phyloP scores from a whole-genome alignment of 164 flowering plant genomes.

The Nelumbo lutea region DNA sequence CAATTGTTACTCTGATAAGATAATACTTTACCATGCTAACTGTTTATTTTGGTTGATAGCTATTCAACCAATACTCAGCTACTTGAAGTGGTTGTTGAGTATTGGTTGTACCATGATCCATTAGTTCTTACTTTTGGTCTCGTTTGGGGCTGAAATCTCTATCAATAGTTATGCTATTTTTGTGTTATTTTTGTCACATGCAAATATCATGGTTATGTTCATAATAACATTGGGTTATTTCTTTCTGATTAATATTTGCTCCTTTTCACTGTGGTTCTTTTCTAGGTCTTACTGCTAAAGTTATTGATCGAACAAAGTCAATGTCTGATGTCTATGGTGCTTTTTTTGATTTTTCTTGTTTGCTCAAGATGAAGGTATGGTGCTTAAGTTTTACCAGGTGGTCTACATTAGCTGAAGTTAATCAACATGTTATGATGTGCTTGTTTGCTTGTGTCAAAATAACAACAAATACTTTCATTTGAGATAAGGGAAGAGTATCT shows the following conservation, averaged over 20 bases:
- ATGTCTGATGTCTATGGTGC: slow-evolving; percentile 91
- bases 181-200: neutral
- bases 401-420: neutral
- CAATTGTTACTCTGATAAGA: too few relatives aligned
- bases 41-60: too few relatives aligned
- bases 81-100: too few relatives aligned
- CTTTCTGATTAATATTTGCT: slow-evolving; percentile 2
- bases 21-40: too few relatives aligned
- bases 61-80: too few relatives aligned
- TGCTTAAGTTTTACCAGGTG: neutral
- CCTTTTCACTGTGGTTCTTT: slow-evolving; percentile 6
- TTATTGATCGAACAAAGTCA: slow-evolving; percentile 67
- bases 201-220: neutral
- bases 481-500: too few relatives aligned
- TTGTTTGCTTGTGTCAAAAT: too few relatives aligned
- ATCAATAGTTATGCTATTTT: neutral
- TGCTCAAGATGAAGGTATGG: slow-evolving; percentile 80
- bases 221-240: neutral
- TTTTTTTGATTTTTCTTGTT: slow-evolving; percentile 71
- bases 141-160: neutral
- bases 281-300: slow-evolving; percentile 83
- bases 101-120: too few relatives aligned
- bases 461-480: too few relatives aligned
- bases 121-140: neutral
- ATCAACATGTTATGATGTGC: too few relatives aligned